Evolutionary conservation across 768 basidiomycete species (phyloP).

Genomic region (Trametes cingulata): DNA sequence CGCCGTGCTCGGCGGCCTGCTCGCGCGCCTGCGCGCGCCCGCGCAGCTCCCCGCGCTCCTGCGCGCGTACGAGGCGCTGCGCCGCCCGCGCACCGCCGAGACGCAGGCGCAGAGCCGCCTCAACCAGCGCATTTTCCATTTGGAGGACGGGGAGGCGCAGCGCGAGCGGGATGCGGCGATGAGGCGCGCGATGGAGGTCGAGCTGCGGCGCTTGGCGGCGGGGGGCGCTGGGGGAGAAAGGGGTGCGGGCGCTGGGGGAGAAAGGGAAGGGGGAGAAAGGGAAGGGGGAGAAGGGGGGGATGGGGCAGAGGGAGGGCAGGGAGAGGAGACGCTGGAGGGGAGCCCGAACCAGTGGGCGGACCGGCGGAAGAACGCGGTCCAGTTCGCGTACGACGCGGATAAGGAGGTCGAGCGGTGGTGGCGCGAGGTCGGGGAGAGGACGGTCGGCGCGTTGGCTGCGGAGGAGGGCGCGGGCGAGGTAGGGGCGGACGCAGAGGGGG

Average conservation of each 20-base stretch:
- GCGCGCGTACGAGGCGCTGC: conserved; percentile 52
- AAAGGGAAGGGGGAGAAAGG: too few species aligned
- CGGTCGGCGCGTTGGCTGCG: too few species aligned
- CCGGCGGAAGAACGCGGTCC: conserved; percentile 44
- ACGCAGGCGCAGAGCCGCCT: conserved; percentile 51
- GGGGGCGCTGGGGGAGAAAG: too few species aligned
- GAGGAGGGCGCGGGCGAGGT: too few species aligned
- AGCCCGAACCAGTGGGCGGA: conserved; percentile 64
- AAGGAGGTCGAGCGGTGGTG: conserved; percentile 53
- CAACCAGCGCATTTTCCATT: conserved; percentile 57
- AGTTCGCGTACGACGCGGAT: conserved; percentile 60
- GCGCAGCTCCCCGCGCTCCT: conserved; percentile 48
- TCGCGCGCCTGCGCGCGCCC: conserved; percentile 45
- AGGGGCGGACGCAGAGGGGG: too few species aligned
- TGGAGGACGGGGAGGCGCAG: conserved; percentile 56
- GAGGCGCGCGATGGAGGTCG: conserved; percentile 47
- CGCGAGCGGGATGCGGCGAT: conserved; percentile 51
- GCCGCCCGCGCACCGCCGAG: conserved; percentile 47
- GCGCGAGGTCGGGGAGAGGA: conserved; percentile 33
- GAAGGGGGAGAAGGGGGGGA: too few species aligned
- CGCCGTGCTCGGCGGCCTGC: conserved; percentile 46
- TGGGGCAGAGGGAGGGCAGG: too few species aligned
- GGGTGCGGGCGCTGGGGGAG: too few species aligned
- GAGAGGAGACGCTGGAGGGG: conserved; percentile 30
- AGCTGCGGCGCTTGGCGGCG: conserved; percentile 32